Percentiles rank a stretch among this genome's conserved stretches.
These are phyloP conservation scores for Epichloe scottii DNA, from an alignment of 2,329 filamentous ascomycete genomes.

Conservation along the genomic window DNA sequence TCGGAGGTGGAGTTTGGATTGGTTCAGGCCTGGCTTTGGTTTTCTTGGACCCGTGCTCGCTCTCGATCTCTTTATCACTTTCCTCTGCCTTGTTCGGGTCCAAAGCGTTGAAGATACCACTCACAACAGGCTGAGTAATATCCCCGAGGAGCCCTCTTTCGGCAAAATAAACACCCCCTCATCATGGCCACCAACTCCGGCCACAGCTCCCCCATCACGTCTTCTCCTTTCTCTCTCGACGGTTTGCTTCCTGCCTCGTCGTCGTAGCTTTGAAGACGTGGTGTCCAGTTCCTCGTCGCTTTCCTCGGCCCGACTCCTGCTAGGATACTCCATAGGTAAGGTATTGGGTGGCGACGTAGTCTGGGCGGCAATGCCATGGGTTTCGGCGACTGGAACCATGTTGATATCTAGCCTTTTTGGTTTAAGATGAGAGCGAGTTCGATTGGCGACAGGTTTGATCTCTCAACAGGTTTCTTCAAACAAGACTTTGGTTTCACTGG, in stretches of 20 bases:
- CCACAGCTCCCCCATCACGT: not conserved
- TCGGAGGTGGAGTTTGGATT: not conserved
- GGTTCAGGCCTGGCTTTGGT: not conserved
- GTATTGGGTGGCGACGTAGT: not conserved
- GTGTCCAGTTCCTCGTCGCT: not conserved
- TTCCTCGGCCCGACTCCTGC: not conserved
- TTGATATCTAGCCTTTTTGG: not conserved
- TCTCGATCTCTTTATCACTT: not conserved
- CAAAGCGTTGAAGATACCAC: not conserved
- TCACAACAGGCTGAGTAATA: not conserved
- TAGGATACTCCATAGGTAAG: conserved; percentile 1
- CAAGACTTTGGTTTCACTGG: not conserved
- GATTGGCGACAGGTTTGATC: not conserved
- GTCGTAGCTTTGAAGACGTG: not conserved
- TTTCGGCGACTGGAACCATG: not conserved
- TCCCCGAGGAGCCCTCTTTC: not conserved
- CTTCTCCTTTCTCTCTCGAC: not conserved
- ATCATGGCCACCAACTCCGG: not conserved
- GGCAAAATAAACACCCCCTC: not conserved
- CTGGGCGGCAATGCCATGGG: not conserved
- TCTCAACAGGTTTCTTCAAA: not conserved
- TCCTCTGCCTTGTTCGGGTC: not conserved
- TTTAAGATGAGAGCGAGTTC: not conserved
- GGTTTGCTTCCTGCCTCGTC: not conserved
- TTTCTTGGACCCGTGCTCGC: not conserved